Base-by-base conservation (phyloP, 495 filamentous ascomycete species). In the Hypomontagnella monticulosa region DNA sequence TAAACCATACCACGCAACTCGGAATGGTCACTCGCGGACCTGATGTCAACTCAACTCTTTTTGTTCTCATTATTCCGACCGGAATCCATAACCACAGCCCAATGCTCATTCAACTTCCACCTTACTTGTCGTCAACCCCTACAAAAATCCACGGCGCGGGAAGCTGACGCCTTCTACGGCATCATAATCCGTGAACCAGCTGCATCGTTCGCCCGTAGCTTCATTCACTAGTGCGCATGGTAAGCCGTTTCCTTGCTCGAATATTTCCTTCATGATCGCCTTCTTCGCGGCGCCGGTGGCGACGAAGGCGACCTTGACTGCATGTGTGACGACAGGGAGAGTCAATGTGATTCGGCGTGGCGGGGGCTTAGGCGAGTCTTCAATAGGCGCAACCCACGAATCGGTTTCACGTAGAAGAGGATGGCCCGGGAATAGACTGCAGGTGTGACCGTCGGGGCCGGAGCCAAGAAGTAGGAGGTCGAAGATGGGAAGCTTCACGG, bases 391-490 rank as follows among this genome's bases (percentile, higher is more conserved):
- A 9, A 97, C 93, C 95, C 95, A 99, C 33, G 93, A 93, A 69
- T 90, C 88, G 58, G 87, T 87, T 81, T 98, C 95, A 40, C 93
- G 86, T 62, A 99, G 82, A 38, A 98, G 82, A 42, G 87, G 87
- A 66, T 97, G 94, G 20, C 89, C 89, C 4, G 95, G 96, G 81
- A 99, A 99, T 27, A 98, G 82, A 67, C 89, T 93, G 89, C 96
- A 98, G 19, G 95, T 97, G 78, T 99, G 95, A 36, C 95, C 95
- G 73, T 99, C 95, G 12, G 94, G 95, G 3, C 95, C 95, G 68
- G 90, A 94, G 57, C 95, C 95, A 42, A 99, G 87, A 14, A 99
- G 84, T 19, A 99, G 81, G 20, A 99, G 83, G 72, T 99, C 95
- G 72, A 99, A 99, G 63, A 97, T 89, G 57, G 95, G 95, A 27